phyloP scores from a whole-genome alignment of 805 yeast genomes.

The Wickerhamomyces tratensis region DNA sequence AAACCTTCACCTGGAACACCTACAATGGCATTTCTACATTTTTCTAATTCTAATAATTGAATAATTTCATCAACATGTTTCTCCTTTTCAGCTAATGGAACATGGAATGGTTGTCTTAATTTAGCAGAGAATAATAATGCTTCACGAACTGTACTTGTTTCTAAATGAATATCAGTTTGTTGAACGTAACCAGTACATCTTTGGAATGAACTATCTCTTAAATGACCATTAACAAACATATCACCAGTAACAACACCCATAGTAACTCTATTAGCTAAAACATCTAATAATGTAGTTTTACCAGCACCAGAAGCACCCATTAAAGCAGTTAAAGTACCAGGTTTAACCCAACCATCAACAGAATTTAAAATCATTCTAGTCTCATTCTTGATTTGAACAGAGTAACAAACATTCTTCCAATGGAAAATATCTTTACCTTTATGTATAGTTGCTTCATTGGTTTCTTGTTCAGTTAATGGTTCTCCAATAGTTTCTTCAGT shows the following conservation, averaged over 20 bases:
- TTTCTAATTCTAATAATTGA: conserved; percentile 50
- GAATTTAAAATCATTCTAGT: conserved; percentile 49
- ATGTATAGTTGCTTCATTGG: conserved; percentile 19
- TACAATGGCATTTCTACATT: conserved; percentile 62
- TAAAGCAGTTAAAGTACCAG: conserved; percentile 72
- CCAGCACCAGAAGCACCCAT: conserved; percentile 82
- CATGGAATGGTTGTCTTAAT: conserved; percentile 50
- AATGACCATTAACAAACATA: conserved; percentile 46
- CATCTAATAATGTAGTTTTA: conserved; percentile 65
- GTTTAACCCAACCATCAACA: conserved; percentile 79
- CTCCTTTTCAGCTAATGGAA: conserved; percentile 45
- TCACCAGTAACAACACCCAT: conserved; percentile 65
- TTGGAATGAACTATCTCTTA: conserved; percentile 41
- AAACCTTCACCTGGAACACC: conserved; percentile 69
- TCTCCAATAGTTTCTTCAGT: conserved; percentile 2
- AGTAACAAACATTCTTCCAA: conserved; percentile 71
- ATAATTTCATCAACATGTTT: conserved; percentile 60
- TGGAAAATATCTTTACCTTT: conserved; percentile 49
- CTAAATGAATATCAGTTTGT: conserved; percentile 66
- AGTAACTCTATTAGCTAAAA: conserved; percentile 60
- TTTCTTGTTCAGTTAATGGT: conserved; percentile 9
- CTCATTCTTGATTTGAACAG: conserved; percentile 52
- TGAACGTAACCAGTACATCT: conserved; percentile 66
- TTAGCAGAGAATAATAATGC: conserved; percentile 59
- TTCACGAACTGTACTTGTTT: conserved; percentile 62